Conservation (phyloP, 495 filamentous ascomycete genomes). For the Aspergillus carlsbadensis region DNA sequence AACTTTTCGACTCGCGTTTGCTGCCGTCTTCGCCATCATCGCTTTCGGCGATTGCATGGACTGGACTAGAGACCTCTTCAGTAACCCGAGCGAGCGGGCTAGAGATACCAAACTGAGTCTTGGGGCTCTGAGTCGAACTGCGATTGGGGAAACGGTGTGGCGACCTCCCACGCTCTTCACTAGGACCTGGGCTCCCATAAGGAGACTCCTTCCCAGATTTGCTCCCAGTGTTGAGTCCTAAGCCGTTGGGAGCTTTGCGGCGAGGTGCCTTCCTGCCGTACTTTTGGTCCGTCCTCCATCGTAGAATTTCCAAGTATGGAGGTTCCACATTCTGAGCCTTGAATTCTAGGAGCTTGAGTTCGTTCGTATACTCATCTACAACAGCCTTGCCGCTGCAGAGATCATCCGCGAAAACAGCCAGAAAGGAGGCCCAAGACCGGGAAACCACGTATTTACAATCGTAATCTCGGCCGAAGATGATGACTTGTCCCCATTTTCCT, state of each 20-base stretch:
- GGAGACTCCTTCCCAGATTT: constrained; percentile 47
- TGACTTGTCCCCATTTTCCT: constrained; percentile 93
- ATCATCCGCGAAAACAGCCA: constrained; percentile 87
- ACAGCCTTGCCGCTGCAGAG: constrained; percentile 80
- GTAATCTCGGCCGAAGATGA: constrained; percentile 95
- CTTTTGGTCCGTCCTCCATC: constrained; percentile 94
- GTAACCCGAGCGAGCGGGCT: constrained; percentile 54
- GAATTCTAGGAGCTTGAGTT: constrained; percentile 91
- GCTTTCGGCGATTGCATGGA: constrained; percentile 30
- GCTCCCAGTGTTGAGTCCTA: constrained; percentile 39
- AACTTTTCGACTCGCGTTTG: constrained; percentile 32
- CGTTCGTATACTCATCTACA: constrained; percentile 87
- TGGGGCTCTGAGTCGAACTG: constrained; percentile 46
- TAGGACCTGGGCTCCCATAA: constrained; percentile 51
- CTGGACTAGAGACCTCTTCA: constrained; percentile 45
- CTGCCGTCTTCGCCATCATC: constrained; percentile 31
- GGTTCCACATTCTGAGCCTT: constrained; percentile 84
- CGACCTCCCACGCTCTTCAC: constrained; percentile 54
- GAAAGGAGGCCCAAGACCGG: constrained; percentile 85
- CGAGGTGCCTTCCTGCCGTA: constrained; percentile 64
- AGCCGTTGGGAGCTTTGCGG: constrained; percentile 44
- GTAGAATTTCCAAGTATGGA: constrained; percentile 89
- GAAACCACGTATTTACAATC: constrained; percentile 97
- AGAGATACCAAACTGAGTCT: constrained; percentile 49
- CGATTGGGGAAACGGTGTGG: constrained; percentile 52